Conservation (phyloP, 2,329 filamentous ascomycete species). For the Fusarium sp. region DNA sequence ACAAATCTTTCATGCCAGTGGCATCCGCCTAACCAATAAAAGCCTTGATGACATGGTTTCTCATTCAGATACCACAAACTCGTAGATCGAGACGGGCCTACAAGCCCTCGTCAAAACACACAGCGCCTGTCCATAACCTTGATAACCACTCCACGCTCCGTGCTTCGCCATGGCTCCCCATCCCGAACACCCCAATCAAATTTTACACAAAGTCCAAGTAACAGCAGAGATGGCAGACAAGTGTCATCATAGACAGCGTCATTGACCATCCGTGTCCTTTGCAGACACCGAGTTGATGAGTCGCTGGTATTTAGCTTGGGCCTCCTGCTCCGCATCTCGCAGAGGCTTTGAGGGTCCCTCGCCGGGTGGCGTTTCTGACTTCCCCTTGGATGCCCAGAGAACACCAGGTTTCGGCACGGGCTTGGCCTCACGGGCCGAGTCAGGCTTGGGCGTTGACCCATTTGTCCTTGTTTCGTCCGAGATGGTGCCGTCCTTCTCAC, state of each 20-base stretch:
- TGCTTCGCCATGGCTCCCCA: slow-evolving; percentile 29
- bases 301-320: slow-evolving; percentile 49
- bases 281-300: slow-evolving; percentile 50
- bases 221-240: not conserved
- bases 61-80: not conserved
- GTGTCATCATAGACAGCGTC: slow-evolving; percentile 2
- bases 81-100: not conserved
- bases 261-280: slow-evolving; percentile 44
- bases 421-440: slow-evolving; percentile 40
- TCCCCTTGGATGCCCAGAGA: slow-evolving; percentile 48
- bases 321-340: slow-evolving; percentile 49
- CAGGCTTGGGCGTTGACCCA: slow-evolving; percentile 45
- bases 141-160: slow-evolving; percentile 37
- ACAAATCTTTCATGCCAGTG: not conserved
- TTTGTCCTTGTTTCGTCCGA: slow-evolving; percentile 46
- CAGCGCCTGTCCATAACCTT: slow-evolving; percentile 24
- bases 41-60: not conserved
- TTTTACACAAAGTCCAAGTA: slow-evolving; percentile 21
- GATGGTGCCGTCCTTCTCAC: slow-evolving; percentile 43
- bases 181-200: slow-evolving; percentile 25
- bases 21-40: not conserved
- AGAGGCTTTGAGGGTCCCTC: slow-evolving; percentile 35
- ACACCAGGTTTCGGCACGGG: slow-evolving; percentile 44
- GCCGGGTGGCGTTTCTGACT: slow-evolving; percentile 30
- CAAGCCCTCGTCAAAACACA: slow-evolving; percentile 14